Conservation (phyloP, 2,329 filamentous ascomycete species). For the Onygenales sp. region DNA sequence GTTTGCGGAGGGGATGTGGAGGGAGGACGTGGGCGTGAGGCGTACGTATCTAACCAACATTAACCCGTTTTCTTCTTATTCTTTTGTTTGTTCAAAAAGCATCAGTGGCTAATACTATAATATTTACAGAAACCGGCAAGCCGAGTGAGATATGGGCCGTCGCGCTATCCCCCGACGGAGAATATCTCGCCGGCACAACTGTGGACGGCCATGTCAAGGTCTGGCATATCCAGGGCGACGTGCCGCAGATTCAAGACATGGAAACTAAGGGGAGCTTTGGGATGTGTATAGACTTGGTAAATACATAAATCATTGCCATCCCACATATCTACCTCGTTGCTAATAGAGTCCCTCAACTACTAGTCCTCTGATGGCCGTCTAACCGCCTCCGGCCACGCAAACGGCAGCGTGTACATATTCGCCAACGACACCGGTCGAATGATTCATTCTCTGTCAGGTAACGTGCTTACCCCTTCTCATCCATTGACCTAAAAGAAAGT, state of each 20-base stretch:
- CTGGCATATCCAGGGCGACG: constrained; percentile 56
- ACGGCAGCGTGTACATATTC: constrained; percentile 86
- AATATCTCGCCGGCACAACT: constrained; percentile 76
- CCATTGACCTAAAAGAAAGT: not conserved
- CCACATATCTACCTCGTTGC: not conserved
- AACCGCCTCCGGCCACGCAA: constrained; percentile 88
- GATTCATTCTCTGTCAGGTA: constrained; percentile 73
- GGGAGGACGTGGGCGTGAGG: constrained; percentile 37
- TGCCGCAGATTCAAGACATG: constrained; percentile 65
- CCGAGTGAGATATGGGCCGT: constrained; percentile 78
- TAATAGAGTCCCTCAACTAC: constrained; percentile 7
- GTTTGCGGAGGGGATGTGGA: constrained; percentile 47
- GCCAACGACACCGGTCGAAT: constrained; percentile 82
- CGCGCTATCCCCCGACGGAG: constrained; percentile 72
- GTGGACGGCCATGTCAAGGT: constrained; percentile 83
- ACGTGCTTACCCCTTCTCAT: constrained; percentile 14
- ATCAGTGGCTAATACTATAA: not conserved
- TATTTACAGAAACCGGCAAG: constrained; percentile 40
- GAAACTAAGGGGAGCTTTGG: constrained; percentile 92
- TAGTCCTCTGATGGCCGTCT: constrained; percentile 66
- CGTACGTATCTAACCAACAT: constrained; percentile 21
- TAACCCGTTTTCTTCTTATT: not conserved
- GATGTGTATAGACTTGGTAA: constrained; percentile 69
- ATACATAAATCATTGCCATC: constrained; percentile 7
- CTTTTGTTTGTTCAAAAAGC: not conserved